Conservation (phyloP, 106 monocot genomes). For the Dioscorea zingiberensis region DNA sequence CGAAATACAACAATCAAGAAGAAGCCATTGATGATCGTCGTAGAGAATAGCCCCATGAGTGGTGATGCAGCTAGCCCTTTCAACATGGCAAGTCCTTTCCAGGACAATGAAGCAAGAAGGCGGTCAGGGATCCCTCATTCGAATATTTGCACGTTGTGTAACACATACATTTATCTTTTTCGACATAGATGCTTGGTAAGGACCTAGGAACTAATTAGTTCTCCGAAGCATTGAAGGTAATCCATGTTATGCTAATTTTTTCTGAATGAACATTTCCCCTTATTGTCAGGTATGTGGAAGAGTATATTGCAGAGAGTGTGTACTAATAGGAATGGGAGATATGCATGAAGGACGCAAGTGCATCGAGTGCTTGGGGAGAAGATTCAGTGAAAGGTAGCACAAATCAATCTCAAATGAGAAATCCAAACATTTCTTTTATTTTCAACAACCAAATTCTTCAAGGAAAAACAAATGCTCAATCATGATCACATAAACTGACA, state of each 20-base stretch:
- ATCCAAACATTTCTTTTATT: background rate
- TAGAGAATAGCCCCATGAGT: background rate
- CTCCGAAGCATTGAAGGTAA: too few relatives aligned
- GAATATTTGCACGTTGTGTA: slow-evolving; percentile 12
- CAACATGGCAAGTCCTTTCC: background rate
- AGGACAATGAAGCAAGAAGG: background rate
- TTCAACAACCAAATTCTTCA: background rate
- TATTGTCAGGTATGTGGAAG: slow-evolving; percentile 27
- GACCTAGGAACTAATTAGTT: too few relatives aligned
- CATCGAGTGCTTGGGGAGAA: slow-evolving; percentile 14
- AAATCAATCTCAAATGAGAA: background rate
- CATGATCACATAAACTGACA: background rate
- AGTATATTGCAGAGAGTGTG: slow-evolving; percentile 14
- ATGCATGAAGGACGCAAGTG: slow-evolving; percentile 21
- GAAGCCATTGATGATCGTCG: background rate
- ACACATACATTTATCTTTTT: slow-evolving; percentile 5
- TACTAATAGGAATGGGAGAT: slow-evolving; percentile 8
- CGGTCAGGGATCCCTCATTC: slow-evolving; percentile 20
- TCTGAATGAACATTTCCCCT: background rate
- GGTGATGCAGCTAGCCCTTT: too few relatives aligned
- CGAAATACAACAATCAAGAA: background rate
- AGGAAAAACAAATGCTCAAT: too few relatives aligned
- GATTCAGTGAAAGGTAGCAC: slow-evolving; percentile 14
- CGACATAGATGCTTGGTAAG: slow-evolving; percentile 14
- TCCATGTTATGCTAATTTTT: too few relatives aligned